Evolutionary conservation across 2,329 filamentous ascomycete genomes (phyloP).

Genomic region (Lasiodiplodia theobromae): DNA sequence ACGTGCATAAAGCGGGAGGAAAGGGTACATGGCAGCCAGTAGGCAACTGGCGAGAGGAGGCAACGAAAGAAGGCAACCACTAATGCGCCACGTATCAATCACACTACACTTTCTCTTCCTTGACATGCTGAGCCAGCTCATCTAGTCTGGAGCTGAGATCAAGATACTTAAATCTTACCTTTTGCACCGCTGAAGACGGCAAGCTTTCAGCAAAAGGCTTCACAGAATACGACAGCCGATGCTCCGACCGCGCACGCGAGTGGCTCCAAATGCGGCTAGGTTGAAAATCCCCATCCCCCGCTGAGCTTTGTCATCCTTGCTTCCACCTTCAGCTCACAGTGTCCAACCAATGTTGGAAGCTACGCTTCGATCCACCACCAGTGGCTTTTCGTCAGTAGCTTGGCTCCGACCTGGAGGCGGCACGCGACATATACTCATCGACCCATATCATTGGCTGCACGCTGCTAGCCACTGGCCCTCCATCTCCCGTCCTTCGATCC

Average conservation of each 20-base stretch:
- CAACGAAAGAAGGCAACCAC: slow-evolving; percentile 20
- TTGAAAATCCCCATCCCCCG: neutral
- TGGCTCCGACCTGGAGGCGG: neutral
- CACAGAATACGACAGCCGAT: neutral
- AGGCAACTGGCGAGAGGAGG: neutral
- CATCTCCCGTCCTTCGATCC: neutral
- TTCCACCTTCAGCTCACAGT: neutral
- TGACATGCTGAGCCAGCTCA: neutral
- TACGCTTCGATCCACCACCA: neutral
- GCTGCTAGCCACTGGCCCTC: neutral
- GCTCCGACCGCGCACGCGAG: neutral
- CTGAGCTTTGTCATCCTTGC: neutral
- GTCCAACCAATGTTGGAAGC: neutral
- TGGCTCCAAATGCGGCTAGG: neutral
- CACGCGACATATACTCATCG: neutral
- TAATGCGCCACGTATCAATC: slow-evolving; percentile 4
- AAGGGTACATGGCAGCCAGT: neutral
- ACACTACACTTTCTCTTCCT: neutral
- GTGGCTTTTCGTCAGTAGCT: neutral
- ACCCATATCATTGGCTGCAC: neutral
- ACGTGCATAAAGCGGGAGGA: neutral
- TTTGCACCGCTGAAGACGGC: neutral
- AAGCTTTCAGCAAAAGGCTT: neutral
- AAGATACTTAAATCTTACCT: slow-evolving; percentile 7
- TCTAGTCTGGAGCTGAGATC: neutral